Conservation (phyloP, 257 asterid genomes). For the Fraxinus anomala region DNA sequence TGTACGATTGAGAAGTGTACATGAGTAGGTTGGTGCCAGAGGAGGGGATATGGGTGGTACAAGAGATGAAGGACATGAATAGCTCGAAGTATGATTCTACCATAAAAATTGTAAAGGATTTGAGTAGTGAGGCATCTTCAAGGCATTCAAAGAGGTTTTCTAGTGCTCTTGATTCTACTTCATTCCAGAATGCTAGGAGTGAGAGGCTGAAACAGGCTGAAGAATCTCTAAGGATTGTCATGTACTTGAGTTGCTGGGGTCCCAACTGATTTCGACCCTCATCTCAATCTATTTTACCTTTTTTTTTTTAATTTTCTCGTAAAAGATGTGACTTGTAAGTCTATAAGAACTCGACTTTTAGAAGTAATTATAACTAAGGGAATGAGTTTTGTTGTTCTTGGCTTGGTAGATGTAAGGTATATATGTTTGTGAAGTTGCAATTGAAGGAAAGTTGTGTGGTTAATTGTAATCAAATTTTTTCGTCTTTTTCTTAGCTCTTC, state of each 20-base stretch:
- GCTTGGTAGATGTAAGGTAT: neutral
- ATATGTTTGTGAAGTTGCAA: neutral
- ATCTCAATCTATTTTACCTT: neutral
- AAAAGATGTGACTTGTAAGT: no score
- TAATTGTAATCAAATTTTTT: neutral
- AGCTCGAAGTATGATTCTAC: constrained; percentile 30
- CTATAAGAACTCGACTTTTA: neutral
- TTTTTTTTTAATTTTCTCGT: neutral
- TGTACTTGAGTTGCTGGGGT: constrained; percentile 78
- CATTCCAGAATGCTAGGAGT: constrained; percentile 21
- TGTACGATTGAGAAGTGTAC: constrained; percentile 1
- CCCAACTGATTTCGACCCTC: constrained; percentile 33
- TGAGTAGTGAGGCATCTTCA: constrained; percentile 25
- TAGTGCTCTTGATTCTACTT: constrained; percentile 34
- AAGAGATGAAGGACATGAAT: constrained; percentile 53
- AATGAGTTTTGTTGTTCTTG: neutral
- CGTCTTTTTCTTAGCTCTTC: no score
- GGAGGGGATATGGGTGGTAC: constrained; percentile 44
- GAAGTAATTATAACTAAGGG: neutral
- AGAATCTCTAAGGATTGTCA: constrained; percentile 61
- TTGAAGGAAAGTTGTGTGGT: neutral
- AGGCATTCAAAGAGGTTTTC: constrained; percentile 39
- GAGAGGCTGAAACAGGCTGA: constrained; percentile 47
- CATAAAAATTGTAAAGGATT: constrained; percentile 35
- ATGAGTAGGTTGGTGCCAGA: constrained; percentile 39